Evolutionary conservation across 768 basidiomycete species (phyloP).

Genomic region (Suillus tomentosus): DNA sequence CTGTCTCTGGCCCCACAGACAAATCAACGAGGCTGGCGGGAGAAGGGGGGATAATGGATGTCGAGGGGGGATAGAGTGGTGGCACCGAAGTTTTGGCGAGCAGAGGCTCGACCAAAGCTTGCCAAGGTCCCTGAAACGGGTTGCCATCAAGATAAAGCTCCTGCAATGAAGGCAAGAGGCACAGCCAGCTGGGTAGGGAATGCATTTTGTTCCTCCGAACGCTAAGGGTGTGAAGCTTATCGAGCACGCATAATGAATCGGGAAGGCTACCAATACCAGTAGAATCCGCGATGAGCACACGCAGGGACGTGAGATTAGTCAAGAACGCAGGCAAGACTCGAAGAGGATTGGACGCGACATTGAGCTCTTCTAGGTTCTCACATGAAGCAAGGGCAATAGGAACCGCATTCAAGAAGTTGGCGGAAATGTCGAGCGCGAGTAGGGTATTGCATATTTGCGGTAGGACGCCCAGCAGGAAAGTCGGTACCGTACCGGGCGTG

Average conservation of each 20-base stretch:
- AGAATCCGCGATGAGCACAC: constrained; percentile 90
- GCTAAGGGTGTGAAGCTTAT: constrained; percentile 86
- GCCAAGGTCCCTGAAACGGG: constrained; percentile 94
- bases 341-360: constrained; percentile 89
- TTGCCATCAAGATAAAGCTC: constrained; percentile 93
- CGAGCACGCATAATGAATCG: constrained; percentile 68
- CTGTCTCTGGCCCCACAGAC: constrained; percentile 48
- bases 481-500: constrained; percentile 75
- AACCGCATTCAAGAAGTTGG: constrained; percentile 81
- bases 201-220: constrained; percentile 86
- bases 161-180: constrained; percentile 81
- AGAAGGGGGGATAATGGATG: constrained; percentile 55
- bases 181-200: constrained; percentile 93
- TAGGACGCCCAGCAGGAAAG: constrained; percentile 68
- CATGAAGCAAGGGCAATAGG: constrained; percentile 85
- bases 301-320: constrained; percentile 70
- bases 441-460: constrained; percentile 77
- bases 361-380: constrained; percentile 85
- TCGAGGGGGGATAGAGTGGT: constrained; percentile 66
- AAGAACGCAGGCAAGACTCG: constrained; percentile 91
- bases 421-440: constrained; percentile 91
- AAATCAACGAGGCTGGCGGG: constrained; percentile 51
- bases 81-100: constrained; percentile 62
- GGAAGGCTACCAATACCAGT: constrained; percentile 83
- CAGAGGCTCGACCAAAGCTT: constrained; percentile 83